These are phyloP conservation scores for Globisporangium echinulatum DNA, from an alignment of 352 stramenopile genomes.

Conservation along the genomic window DNA sequence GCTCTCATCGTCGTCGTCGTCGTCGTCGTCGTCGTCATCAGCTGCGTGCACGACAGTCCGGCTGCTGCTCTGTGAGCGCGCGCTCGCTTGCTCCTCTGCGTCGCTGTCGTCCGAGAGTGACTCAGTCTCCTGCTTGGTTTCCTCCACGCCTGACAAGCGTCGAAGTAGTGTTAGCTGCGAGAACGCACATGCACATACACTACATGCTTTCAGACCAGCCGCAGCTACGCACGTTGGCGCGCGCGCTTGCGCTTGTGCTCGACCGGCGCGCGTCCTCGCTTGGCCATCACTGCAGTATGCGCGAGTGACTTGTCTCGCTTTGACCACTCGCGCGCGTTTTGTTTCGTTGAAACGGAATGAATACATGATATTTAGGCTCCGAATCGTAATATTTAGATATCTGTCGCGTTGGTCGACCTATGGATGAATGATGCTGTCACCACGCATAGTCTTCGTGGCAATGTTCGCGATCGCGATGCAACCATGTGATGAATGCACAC, in stretches of 20 bases:
- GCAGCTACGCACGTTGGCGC: constrained; percentile 23
- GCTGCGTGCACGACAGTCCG: constrained; percentile 15
- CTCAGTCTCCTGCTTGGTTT: constrained; percentile 17
- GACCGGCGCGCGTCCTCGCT: constrained; percentile 15
- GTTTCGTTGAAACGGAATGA: too few relatives aligned
- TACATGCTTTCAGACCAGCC: too few relatives aligned
- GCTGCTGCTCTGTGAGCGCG: constrained; percentile 20
- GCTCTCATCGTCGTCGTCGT: neutral
- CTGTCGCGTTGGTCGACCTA: too few relatives aligned
- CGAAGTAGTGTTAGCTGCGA: neutral
- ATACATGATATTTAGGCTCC: too few relatives aligned
- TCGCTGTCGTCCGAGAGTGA: constrained; percentile 16
- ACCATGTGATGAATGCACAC: too few relatives aligned
- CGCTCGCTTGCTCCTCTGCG: constrained; percentile 23
- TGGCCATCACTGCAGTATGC: neutral
- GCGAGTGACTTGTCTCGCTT: too few relatives aligned
- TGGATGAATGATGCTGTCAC: too few relatives aligned
- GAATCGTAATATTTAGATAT: too few relatives aligned
- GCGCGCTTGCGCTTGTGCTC: constrained; percentile 35
- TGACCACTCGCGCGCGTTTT: too few relatives aligned
- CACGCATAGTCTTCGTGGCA: too few relatives aligned
- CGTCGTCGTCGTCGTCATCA: neutral
- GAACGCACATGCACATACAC: neutral
- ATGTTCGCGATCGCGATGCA: too few relatives aligned
- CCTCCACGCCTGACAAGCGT: constrained; percentile 17